A percentile compares a stretch with the other conserved stretches of the same genome.
phyloP scores from a whole-genome alignment of 2,329 filamentous ascomycete genomes.

The Penicillium sp. region DNA sequence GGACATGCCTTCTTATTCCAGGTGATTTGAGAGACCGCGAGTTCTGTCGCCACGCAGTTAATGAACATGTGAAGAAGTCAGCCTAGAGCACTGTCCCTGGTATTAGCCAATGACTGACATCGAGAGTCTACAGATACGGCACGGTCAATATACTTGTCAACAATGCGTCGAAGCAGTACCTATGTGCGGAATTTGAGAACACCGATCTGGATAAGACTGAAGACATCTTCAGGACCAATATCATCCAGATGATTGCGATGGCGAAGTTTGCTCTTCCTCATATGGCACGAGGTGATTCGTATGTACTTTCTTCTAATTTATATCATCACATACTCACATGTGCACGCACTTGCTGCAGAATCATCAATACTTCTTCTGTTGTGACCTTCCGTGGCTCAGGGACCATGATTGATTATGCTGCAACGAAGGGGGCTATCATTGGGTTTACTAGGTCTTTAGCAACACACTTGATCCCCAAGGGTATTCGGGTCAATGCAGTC shows the following conservation, averaged over 20 bases:
- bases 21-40: constrained; percentile 13
- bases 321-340: background rate
- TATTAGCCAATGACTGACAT: constrained; percentile 33
- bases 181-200: constrained; percentile 53
- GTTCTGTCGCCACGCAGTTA: constrained; percentile 50
- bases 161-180: constrained; percentile 58
- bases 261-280: constrained; percentile 57
- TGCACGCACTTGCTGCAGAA: constrained; percentile 32
- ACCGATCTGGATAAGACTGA: constrained; percentile 50
- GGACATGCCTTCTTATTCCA: constrained; percentile 8
- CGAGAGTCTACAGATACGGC: constrained; percentile 50
- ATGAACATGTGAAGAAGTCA: constrained; percentile 53
- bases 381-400: constrained; percentile 55
- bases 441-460: constrained; percentile 56
- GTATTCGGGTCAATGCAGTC: constrained; percentile 55
- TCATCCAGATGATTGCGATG: constrained; percentile 59
- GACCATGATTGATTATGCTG: constrained; percentile 54
- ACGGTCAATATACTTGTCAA: constrained; percentile 55
- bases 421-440: constrained; percentile 59
- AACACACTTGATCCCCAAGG: constrained; percentile 53
- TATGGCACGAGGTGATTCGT: constrained; percentile 53
- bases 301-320: constrained; percentile 16
- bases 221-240: constrained; percentile 57
- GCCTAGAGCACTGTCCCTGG: constrained; percentile 39
- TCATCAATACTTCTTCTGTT: constrained; percentile 57